Evolutionary conservation across 164 flowering plant genomes (phyloP), one percentile per base, ranked within the genome.

Genomic region (Amborella trichopoda): DNA sequence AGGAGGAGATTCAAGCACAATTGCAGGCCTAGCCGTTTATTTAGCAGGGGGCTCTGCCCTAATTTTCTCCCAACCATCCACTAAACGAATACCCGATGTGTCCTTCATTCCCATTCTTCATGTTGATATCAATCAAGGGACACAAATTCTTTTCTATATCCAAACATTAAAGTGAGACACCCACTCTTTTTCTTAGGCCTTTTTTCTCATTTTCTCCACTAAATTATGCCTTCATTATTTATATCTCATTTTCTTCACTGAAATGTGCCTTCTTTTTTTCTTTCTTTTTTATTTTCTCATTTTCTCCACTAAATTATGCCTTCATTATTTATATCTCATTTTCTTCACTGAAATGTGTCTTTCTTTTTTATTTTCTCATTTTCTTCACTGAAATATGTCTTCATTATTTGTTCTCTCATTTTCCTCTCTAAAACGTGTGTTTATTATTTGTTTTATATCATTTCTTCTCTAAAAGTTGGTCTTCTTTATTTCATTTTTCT

Each of bases 91-190:
- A n/a, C 47, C 72, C 17, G 61, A 63, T 9, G 63, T 69, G 25
- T 73, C 68, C 46, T 45, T 69, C 40, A 44, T 82, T 54, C 85
- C 91, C 2, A 62, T 72, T 10, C 39, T 82, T 13, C 61, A 33
- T 5, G 46, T 82, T 6, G 66, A 78, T 47, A 47, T 71, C 22
- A 2, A 43, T 23, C 79, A 72, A 54, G 91, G 81, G 28, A 73
- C 83, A 17, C 63, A 53, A 42, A 52, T 77, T 23, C 32, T 25
- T 18, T 18, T 63, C 48, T 75, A 69, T 27, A 47, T 66, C 20
- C 52, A 38, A 20, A 54, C 61, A 23, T 23, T 32, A 24, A 62
- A 28, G 83, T 75, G 43, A 62, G 54, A 5, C 18, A 13, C 40
- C n/a, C 13, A 5, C 8, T 13, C 14, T 13, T 37, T 13, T 4